Base-by-base conservation (phyloP, 345 rosid genomes). In the Turritis glabra region DNA sequence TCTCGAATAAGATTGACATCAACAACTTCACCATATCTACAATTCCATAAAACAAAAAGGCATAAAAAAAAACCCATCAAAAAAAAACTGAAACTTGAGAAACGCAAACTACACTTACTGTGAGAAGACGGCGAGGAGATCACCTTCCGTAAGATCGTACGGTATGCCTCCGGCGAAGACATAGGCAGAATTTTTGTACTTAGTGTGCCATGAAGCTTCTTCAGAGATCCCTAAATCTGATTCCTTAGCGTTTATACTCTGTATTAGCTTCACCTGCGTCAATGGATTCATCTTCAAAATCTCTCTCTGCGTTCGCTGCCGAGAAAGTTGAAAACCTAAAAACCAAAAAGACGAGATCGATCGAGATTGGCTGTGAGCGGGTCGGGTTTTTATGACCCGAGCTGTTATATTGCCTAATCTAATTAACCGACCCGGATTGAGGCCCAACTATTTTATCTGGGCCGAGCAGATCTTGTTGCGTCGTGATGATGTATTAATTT, bases 151-250 rank as follows among this genome's bases (percentile, higher is more conserved):
- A 80, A 95, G 99, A 33, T 92, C 97, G 71, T 80, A 95, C 5
- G 99, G 90, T 60, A 95, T 79, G 71, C 97, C 93, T 13, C 97
- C 99, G 27, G 85, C 90, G 74, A 50, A 92, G 32, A 95, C 67
- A 55, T 92, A 92, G 3, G 97, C 96, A 1, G 97, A 95, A 17
- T 86, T 85, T 78, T 86, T 95, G 85, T 90, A 95, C 83, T 85
- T 90, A 73, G 97, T 88, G 46, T 95, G 99, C 99, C 97, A 95
- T 5, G 96, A 95, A 0, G 97, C 99, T 0, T 84, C 93, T 14
- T 90, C 96, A 1, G 97, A 89, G 1, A 95, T 82, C 27, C 99
- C 97, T 22, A 95, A 76, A 50, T 86, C 84, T 5, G 96, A 85
- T 80, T 90, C 99, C 72, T 81, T 90, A 1, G 92, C 81, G 69